These are phyloP conservation scores for Porodaedalea pini DNA, from an alignment of 1,284 basidiomycete genomes.

Conservation along the genomic window DNA sequence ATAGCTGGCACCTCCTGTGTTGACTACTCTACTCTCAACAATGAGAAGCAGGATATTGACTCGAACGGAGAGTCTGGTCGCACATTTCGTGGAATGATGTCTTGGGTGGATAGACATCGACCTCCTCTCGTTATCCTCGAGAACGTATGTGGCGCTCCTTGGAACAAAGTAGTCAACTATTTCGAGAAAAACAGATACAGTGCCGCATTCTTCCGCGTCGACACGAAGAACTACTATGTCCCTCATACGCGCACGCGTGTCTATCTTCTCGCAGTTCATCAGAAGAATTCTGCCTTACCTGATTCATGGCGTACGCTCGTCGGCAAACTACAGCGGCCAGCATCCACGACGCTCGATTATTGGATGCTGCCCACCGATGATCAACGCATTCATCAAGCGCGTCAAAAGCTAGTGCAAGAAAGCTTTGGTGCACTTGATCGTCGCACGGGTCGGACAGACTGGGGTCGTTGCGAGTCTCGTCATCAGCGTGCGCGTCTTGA, in stretches of 20 bases:
- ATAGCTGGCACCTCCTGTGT: slow-evolving; percentile 95
- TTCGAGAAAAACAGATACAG: slow-evolving; percentile 79
- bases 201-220: slow-evolving; percentile 70
- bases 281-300: slow-evolving; percentile 55
- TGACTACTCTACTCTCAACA: slow-evolving; percentile 94
- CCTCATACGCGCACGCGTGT: slow-evolving; percentile 91
- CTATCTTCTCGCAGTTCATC: slow-evolving; percentile 79
- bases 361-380: slow-evolving; percentile 91
- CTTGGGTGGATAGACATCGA: slow-evolving; percentile 84
- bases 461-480: slow-evolving; percentile 89
- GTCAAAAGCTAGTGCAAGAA: slow-evolving; percentile 77
- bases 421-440: slow-evolving; percentile 57
- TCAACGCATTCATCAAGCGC: slow-evolving; percentile 83
- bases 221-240: slow-evolving; percentile 93
- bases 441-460: slow-evolving; percentile 75
- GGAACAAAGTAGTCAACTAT: slow-evolving; percentile 72
- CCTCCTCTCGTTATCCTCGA: slow-evolving; percentile 91
- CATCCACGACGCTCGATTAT: slow-evolving; percentile 86
- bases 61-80: slow-evolving; percentile 87
- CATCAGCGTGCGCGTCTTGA: slow-evolving; percentile 87
- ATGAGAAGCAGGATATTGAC: slow-evolving; percentile 86
- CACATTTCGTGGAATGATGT: slow-evolving; percentile 89
- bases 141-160: slow-evolving; percentile 91
- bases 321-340: slow-evolving; percentile 71
- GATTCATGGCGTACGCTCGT: slow-evolving; percentile 71